Base-by-base conservation (phyloP, 2,329 filamentous ascomycete species). In the Fusarium mexicanum region DNA sequence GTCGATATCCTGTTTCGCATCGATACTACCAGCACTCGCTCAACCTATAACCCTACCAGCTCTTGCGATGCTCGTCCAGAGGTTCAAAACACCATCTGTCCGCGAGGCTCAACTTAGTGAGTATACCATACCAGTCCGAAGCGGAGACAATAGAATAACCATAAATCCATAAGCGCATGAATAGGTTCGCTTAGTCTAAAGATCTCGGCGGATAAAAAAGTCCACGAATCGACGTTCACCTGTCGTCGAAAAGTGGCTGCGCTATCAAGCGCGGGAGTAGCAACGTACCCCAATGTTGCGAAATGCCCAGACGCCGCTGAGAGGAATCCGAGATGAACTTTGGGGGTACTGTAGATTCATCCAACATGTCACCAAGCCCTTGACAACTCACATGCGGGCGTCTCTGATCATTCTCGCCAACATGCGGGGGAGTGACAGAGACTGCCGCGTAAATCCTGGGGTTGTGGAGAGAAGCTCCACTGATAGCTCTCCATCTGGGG, bases 381-480 rank as follows among this genome's bases (percentile, higher is more conserved):
- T 43, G 47, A 61, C 38, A 46, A 43, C 43, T 57, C 61, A 44
- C 44, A 69, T n/a, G 40, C 37, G 53, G 26, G 31, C 65, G 67
- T 51, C 61, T 40, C 60, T 61, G 60, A 57, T 62, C 61, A 71
- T 69, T 54, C 44, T 55, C 41, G 38, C 50, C 54, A 69, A 54
- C 41, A 66, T 77, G 76, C 62, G 76, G 76, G 76, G 67, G 43
- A 51, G 57, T 51, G 24, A 51, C 57, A 64, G 37, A 54, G 68
- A 73, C 43, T 77, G 61, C 70, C 66, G 64, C 61, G 66, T 64
- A 62, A 67, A 72, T 73, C 71, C 69, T 74, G 72, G 70, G 74
- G 74, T 68, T 75, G 68, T 73, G 70, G 73, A 62, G 70, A 75
- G 66, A 58, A 65, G 66, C 67, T 69, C 76, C 76, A 77, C 74